Percentiles rank a stretch among this genome's conserved stretches.
These are phyloP conservation scores for Bryoerythrophyllum caledonicum DNA, from an alignment of 225 moss, liverwort and hornwort species.

Conservation along the genomic window DNA sequence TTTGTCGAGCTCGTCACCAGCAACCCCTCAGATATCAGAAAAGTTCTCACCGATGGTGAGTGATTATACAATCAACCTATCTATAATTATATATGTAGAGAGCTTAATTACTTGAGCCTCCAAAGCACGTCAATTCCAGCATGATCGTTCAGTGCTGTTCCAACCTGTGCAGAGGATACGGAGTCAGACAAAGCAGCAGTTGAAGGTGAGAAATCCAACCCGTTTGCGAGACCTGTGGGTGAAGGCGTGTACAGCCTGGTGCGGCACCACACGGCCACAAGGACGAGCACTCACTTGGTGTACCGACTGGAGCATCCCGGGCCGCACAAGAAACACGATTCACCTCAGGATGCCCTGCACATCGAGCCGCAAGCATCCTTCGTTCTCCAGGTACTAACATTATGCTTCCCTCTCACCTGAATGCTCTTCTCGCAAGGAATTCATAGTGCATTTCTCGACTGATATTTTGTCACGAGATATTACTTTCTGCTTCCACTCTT, in stretches of 20 bases:
- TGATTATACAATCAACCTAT: background rate
- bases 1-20: conserved; percentile 59
- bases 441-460: no score
- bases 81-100: no score
- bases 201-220: conserved; percentile 31
- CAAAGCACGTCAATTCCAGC: background rate
- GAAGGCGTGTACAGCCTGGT: conserved; percentile 49
- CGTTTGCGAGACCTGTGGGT: conserved; percentile 46
- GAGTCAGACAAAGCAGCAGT: conserved; percentile 31
- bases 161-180: conserved; percentile 25
- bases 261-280: conserved; percentile 37
- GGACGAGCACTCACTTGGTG: conserved; percentile 45
- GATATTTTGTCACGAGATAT: background rate
- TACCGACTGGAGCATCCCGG: conserved; percentile 51
- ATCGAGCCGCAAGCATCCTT: conserved; percentile 49
- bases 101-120: background rate
- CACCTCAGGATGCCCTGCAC: conserved; percentile 39
- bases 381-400: conserved; percentile 36
- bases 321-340: conserved; percentile 33
- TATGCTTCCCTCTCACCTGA: background rate
- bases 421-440: background rate
- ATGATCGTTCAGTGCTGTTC: background rate
- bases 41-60: conserved; percentile 41
- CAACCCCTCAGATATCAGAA: conserved; percentile 40
- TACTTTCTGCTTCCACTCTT: background rate